Percentiles rank a stretch among this genome's conserved stretches.
These are phyloP conservation scores for Conidiobolus coronatus DNA, from an alignment of 371 early-diverging fungal species.

Conservation along the genomic window DNA sequence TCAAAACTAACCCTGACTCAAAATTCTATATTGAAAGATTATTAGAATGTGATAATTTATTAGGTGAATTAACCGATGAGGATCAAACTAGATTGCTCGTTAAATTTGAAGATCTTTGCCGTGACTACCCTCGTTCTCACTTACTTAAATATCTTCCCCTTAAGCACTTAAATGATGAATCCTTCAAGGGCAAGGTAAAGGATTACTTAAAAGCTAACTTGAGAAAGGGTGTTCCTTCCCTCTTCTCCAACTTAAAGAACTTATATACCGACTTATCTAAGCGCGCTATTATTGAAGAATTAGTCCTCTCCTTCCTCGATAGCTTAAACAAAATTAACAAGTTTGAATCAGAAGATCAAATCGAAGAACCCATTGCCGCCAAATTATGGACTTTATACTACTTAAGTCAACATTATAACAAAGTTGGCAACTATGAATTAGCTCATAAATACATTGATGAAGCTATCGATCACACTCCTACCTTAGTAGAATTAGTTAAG, in stretches of 20 bases:
- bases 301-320: too few species aligned
- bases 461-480: constrained; percentile 67
- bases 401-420: constrained; percentile 70
- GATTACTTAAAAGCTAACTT: constrained; percentile 40
- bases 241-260: constrained; percentile 58
- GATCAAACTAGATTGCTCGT: constrained; percentile 13
- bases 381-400: constrained; percentile 72
- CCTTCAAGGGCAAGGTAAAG: constrained; percentile 35
- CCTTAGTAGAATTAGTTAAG: constrained; percentile 77
- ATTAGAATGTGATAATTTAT: constrained; percentile 20
- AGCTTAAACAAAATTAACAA: not conserved
- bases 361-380: constrained; percentile 55
- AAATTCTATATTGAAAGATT: constrained; percentile 40
- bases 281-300: constrained; percentile 18
- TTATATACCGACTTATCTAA: constrained; percentile 45
- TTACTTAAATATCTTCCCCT: constrained; percentile 50
- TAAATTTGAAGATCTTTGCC: constrained; percentile 30
- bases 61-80: constrained; percentile 11
- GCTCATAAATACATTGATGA: constrained; percentile 54
- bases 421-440: constrained; percentile 26
- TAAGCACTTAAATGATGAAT: constrained; percentile 18
- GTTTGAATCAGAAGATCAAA: not conserved
- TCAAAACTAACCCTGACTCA: constrained; percentile 63
- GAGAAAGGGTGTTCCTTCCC: constrained; percentile 78
- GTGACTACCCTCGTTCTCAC: constrained; percentile 61